Percentiles rank a stretch among this genome's conserved stretches.
Conservation (phyloP, 176 grass and related monocot species). For the Pontederia paniculata region DNA sequence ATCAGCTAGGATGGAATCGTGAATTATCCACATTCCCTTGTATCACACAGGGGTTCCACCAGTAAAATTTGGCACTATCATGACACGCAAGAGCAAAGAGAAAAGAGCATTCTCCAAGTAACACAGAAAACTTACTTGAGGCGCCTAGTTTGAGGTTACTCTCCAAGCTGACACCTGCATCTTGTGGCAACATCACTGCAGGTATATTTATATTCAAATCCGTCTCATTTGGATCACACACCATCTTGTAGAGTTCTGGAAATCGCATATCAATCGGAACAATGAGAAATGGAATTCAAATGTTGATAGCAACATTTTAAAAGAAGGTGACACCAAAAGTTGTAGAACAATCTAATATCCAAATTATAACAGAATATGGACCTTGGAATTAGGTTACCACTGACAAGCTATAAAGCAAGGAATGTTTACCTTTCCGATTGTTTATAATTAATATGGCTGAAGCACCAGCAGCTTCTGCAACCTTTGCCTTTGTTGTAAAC, state of each 20-base stretch:
- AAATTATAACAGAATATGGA: background rate
- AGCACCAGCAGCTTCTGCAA: conserved; percentile 76
- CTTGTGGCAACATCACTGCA: conserved; percentile 83
- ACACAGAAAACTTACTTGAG: conserved; percentile 39
- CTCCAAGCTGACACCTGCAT: conserved; percentile 56
- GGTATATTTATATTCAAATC: conserved; percentile 68
- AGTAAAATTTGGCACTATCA: no score
- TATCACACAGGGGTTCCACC: no score
- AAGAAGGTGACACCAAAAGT: background rate
- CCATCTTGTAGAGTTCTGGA: conserved; percentile 99
- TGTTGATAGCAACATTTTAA: no score
- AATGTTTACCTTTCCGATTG: conserved; percentile 45
- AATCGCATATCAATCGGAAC: background rate
- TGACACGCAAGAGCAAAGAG: conserved; percentile 11
- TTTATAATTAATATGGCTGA: conserved; percentile 95
- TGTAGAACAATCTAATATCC: background rate
- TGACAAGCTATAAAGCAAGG: background rate
- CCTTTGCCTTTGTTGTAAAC: conserved; percentile 73
- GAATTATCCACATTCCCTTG: no score
- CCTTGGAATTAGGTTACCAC: background rate
- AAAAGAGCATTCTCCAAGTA: conserved; percentile 11
- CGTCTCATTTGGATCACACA: conserved; percentile 75
- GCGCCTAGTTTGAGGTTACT: conserved; percentile 28
- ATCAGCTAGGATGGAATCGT: no score
- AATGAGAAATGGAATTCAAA: no score